Evolutionary conservation across 495 filamentous ascomycete genomes (phyloP).

Genomic region (Penicillium nucicola): DNA sequence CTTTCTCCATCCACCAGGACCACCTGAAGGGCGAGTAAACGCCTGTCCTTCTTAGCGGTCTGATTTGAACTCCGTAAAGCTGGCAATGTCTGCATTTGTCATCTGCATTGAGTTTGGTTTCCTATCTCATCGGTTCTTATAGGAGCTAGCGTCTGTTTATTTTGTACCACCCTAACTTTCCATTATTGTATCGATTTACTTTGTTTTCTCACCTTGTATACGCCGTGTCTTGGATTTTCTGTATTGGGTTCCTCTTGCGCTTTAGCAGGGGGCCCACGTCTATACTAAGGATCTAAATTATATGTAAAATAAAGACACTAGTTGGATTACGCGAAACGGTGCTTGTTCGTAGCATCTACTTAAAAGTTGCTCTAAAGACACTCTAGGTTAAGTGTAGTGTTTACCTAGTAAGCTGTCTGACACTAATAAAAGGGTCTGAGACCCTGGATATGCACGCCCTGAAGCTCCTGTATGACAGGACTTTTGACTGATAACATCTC

Average conservation of each 20-base stretch:
- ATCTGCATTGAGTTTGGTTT: constrained; percentile 19
- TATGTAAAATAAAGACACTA: constrained; percentile 32
- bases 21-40: constrained; percentile 54
- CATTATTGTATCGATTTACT: constrained; percentile 29
- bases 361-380: too few species aligned
- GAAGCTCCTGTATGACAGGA: too few species aligned
- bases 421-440: too few species aligned
- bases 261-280: background rate
- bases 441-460: too few species aligned
- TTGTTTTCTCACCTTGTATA: constrained; percentile 26
- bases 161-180: constrained; percentile 22
- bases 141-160: constrained; percentile 31
- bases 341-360: background rate
- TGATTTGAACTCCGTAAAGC: background rate
- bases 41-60: constrained; percentile 6
- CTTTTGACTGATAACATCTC: too few species aligned
- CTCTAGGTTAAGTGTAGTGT: too few species aligned
- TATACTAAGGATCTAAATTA: constrained; percentile 21
- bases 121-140: constrained; percentile 26
- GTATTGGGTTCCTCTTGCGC: constrained; percentile 10
- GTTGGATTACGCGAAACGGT: constrained; percentile 10
- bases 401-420: too few species aligned
- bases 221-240: constrained; percentile 28
- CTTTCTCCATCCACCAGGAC: constrained; percentile 59
- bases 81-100: background rate